A percentile compares a stretch with the other conserved stretches of the same genome.
These are phyloP conservation scores for Kockovaella imperatae DNA, from an alignment of 768 basidiomycete species.

Conservation along the genomic window DNA sequence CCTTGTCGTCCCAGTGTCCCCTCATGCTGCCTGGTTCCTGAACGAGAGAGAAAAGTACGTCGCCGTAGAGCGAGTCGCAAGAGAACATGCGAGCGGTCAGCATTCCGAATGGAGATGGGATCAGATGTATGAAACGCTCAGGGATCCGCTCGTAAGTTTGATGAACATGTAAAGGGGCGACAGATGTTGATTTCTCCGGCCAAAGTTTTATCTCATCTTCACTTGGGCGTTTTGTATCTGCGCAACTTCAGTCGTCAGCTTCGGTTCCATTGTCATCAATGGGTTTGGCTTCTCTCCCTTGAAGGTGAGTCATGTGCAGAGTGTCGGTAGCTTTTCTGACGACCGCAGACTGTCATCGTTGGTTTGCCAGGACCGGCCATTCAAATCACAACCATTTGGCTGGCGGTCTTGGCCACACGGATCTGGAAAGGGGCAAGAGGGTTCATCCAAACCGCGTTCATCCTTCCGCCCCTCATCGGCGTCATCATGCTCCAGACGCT, in stretches of 20 bases:
- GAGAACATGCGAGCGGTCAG: slow-evolving; percentile 22
- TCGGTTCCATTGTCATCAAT: slow-evolving; percentile 23
- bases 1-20: slow-evolving; percentile 13
- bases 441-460: slow-evolving; percentile 13
- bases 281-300: slow-evolving; percentile 27
- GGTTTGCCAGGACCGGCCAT: slow-evolving; percentile 17
- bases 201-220: slow-evolving; percentile 13
- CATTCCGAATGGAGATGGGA: slow-evolving; percentile 13
- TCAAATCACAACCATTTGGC: slow-evolving; percentile 13
- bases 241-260: slow-evolving; percentile 17
- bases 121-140: slow-evolving; percentile 20
- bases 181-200: background rate
- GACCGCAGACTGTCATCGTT: slow-evolving; percentile 16
- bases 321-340: background rate
- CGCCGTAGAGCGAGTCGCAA: slow-evolving; percentile 20
- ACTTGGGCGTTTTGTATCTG: slow-evolving; percentile 21
- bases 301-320: no score
- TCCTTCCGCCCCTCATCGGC: slow-evolving; percentile 18
- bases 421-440: slow-evolving; percentile 16
- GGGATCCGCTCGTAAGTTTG: slow-evolving; percentile 9
- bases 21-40: slow-evolving; percentile 24
- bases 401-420: slow-evolving; percentile 5
- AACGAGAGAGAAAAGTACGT: slow-evolving; percentile 14
- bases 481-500: slow-evolving; percentile 17
- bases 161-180: no score